These are phyloP conservation scores for Solanum hybrid DNA, from an alignment of 305 asterid species.

Conservation along the genomic window DNA sequence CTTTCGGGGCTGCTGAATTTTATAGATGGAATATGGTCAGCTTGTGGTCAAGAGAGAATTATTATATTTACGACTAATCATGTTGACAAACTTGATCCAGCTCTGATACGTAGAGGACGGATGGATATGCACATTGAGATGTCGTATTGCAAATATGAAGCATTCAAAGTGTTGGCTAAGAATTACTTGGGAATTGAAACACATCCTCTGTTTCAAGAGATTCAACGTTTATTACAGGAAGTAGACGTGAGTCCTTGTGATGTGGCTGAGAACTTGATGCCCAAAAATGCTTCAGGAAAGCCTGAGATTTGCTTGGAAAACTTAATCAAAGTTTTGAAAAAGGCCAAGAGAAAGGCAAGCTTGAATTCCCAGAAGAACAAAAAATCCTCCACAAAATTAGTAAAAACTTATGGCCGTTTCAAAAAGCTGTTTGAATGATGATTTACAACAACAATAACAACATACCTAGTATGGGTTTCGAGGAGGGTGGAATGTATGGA, in stretches of 20 bases:
- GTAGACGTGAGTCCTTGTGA: background rate
- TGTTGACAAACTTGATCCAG: background rate
- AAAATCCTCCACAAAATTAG: background rate
- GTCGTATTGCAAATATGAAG: constrained; percentile 10
- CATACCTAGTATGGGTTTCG: background rate
- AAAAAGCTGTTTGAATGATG: background rate
- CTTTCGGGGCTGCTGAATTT: background rate
- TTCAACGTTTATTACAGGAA: background rate
- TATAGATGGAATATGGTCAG: constrained; percentile 2
- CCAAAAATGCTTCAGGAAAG: background rate
- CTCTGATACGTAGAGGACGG: background rate
- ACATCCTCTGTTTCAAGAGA: background rate
- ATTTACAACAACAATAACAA: background rate
- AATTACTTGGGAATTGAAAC: background rate
- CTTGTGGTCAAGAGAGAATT: background rate
- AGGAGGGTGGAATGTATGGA: background rate
- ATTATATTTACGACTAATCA: background rate
- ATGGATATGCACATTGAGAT: constrained; percentile 15
- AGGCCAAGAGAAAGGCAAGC: background rate
- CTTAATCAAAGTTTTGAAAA: background rate
- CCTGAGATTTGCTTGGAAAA: background rate
- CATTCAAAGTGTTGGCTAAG: constrained; percentile 9
- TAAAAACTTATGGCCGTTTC: background rate
- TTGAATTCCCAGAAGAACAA: background rate
- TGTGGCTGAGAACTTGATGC: constrained; percentile 1